A percentile compares a stretch with the other conserved stretches of the same genome.
Evolutionary conservation across 2,329 filamentous ascomycete genomes (phyloP).

Genomic region (Paecilomyces fulvus): DNA sequence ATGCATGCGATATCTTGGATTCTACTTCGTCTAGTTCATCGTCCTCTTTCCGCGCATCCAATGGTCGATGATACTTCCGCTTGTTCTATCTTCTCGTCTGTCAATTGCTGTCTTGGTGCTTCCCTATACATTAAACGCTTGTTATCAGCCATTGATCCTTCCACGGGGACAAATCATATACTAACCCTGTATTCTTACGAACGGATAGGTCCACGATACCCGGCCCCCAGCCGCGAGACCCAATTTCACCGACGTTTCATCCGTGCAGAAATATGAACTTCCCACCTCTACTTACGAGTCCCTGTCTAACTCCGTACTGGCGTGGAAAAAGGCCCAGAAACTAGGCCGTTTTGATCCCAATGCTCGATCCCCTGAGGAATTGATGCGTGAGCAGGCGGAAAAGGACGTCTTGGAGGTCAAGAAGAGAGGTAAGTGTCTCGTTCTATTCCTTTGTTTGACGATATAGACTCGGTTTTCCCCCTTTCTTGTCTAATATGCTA

Average conservation of each 20-base stretch:
- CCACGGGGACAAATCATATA: not conserved
- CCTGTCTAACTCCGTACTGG: slow-evolving; percentile 78
- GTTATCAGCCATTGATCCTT: no score
- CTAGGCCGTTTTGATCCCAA: slow-evolving; percentile 92
- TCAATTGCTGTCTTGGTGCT: not conserved
- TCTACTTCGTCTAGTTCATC: not conserved
- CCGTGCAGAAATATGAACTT: slow-evolving; percentile 84
- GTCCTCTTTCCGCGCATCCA: not conserved
- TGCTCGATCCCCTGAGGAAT: slow-evolving; percentile 63
- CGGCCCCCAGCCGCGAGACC: slow-evolving; percentile 66
- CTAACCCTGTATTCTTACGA: not conserved
- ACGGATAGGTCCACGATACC: slow-evolving; percentile 63
- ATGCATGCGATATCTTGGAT: not conserved
- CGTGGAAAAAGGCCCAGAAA: slow-evolving; percentile 92
- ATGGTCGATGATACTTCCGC: not conserved
- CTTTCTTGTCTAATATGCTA: not conserved
- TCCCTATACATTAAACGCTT: no score
- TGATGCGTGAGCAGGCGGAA: slow-evolving; percentile 60
- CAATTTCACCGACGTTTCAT: slow-evolving; percentile 72
- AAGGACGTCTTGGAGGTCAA: slow-evolving; percentile 53
- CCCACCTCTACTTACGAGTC: slow-evolving; percentile 78
- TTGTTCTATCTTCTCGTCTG: not conserved
- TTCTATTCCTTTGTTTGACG: not conserved
- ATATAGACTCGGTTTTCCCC: not conserved
- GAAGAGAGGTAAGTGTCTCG: slow-evolving; percentile 48